Base-by-base conservation (phyloP, 2,329 filamentous ascomycete species). In the Teratosphaeria viscida region DNA sequence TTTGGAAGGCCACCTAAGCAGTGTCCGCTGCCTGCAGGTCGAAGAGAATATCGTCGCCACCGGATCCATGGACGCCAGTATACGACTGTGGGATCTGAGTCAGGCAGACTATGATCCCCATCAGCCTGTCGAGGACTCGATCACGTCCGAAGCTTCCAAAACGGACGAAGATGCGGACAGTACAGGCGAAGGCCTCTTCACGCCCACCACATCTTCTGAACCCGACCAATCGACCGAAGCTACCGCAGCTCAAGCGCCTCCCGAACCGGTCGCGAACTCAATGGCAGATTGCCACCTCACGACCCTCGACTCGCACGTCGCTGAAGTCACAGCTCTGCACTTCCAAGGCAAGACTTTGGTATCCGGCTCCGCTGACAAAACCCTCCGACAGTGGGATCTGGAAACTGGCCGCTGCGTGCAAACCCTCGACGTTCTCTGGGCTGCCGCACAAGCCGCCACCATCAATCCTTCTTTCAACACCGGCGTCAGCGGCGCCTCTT, bases 341-440 rank as follows among this genome's bases (percentile, higher is more conserved):
- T 95, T 99, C 76, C 83, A 86, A 61, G 89, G 89, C 59, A 87
- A 96, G 66, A 91, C 90, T 0, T 82, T 99, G 16, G 91, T 99
- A 35, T 99, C 94, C 1, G 94, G 94, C 12, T 97, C 92, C 7
- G 88, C 94, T 0, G 94, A 99, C 77, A 99, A 99, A 80, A 99
- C 94, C 1, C 79, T 99, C 59, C 86, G 94, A 53, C 94, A 99
- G 73, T 99, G 94, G 94, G 94, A 99, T 78, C 81, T 99, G 56
- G 89, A 92, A 68, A 96, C 92, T 73, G 94, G 94, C n/a, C 88
- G 94, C 55, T 97, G 94, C 73, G 89, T 99, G 58, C 94, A 99
- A 75, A 99, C 94, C 2, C 79, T 99, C 55, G 94, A 99, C 74
- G 92, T 99, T 6, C 88, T 99, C 73, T 99, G 94, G 94, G 94